Evolutionary conservation across 371 early-diverging fungal species (phyloP).

Genomic region (Modicella reniformis): DNA sequence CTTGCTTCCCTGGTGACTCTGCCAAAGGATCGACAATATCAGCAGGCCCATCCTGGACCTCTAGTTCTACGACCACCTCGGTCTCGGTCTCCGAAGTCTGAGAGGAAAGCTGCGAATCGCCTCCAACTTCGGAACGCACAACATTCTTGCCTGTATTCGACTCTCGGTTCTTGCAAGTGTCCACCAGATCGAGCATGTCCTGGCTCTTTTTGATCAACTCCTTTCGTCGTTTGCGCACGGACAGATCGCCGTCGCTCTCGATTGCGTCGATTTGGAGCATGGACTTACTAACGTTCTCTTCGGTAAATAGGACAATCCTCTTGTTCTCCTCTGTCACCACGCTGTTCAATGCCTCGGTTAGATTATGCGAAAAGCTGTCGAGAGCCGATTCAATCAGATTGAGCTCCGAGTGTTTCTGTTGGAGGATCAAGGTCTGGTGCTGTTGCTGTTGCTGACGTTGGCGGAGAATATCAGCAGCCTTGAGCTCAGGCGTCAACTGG

Average conservation of each 20-base stretch:
- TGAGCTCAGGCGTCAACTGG: slow-evolving; percentile 27
- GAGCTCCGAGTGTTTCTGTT: slow-evolving; percentile 43
- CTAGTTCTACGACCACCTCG: neutral
- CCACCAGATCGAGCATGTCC: slow-evolving; percentile 39
- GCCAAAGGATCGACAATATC: slow-evolving; percentile 15
- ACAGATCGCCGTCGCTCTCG: slow-evolving; percentile 40
- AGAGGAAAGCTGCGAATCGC: neutral
- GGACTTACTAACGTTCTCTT: slow-evolving; percentile 40
- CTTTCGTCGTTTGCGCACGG: slow-evolving; percentile 41
- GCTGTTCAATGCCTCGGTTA: slow-evolving; percentile 12
- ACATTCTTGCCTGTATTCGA: slow-evolving; percentile 40
- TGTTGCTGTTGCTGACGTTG: slow-evolving; percentile 23
- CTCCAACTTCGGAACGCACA: neutral
- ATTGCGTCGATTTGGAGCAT: slow-evolving; percentile 47
- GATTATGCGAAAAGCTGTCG: slow-evolving; percentile 29
- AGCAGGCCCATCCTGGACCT: slow-evolving; percentile 21
- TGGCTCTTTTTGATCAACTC: slow-evolving; percentile 50
- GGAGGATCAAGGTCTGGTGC: slow-evolving; percentile 15
- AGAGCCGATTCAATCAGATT: slow-evolving; percentile 49
- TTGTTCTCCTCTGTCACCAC: slow-evolving; percentile 13
- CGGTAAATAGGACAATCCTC: slow-evolving; percentile 23
- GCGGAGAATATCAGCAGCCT: slow-evolving; percentile 33
- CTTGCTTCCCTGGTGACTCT: neutral
- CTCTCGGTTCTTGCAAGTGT: slow-evolving; percentile 26
- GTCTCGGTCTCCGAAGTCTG: neutral